These are phyloP conservation scores for Arabidopsis hybrid DNA, from an alignment of 441 rosid species.

Conservation along the genomic window DNA sequence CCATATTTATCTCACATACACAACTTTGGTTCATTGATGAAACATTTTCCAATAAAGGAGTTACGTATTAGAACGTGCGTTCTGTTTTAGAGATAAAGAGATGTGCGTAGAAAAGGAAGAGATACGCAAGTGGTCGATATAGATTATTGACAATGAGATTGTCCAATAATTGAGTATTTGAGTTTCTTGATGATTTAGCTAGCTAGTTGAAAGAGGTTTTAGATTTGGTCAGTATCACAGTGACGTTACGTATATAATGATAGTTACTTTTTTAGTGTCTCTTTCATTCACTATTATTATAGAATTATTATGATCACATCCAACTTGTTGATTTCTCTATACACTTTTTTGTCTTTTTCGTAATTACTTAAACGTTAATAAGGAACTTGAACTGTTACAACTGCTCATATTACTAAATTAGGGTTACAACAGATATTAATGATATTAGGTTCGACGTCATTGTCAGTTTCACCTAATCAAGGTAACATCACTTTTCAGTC, in stretches of 20 bases:
- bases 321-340: conserved; percentile 18
- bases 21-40: conserved; percentile 3
- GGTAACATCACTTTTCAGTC: conserved; percentile 8
- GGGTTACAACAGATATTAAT: conserved; percentile 1
- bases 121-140: conserved; percentile 27
- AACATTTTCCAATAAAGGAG: conserved; percentile 30
- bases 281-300: conserved; percentile 27
- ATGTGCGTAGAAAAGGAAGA: conserved; percentile 28
- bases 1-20: not conserved
- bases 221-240: conserved; percentile 31
- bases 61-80: conserved; percentile 31
- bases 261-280: conserved; percentile 21
- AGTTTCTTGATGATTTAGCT: conserved; percentile 8
- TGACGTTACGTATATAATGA: conserved; percentile 27
- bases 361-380: not conserved
- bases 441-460: conserved; percentile 26
- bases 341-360: conserved; percentile 9
- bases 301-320: conserved; percentile 24
- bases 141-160: conserved; percentile 19
- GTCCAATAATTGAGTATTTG: conserved; percentile 43
- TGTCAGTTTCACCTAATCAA: conserved; percentile 35
- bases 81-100: conserved; percentile 12
- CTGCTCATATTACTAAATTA: not conserved
- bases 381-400: not conserved
- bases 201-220: conserved; percentile 13